Percentiles rank a stretch among this genome's conserved stretches.
phyloP scores from a whole-genome alignment of 2,329 filamentous ascomycete species.

The Capronia epimyces region DNA sequence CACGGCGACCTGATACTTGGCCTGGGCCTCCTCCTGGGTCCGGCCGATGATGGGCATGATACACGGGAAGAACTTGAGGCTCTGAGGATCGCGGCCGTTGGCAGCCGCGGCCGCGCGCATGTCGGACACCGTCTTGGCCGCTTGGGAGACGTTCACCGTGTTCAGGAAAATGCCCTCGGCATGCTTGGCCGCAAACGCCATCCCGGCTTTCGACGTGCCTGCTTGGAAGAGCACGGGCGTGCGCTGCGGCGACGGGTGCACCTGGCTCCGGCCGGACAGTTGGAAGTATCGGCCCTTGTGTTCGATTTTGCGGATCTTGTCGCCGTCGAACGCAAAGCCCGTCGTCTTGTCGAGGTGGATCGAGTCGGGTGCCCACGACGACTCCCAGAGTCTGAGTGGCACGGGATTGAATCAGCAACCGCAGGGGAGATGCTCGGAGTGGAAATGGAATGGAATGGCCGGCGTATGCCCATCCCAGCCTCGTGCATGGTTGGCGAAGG shows the following conservation, averaged over 20 bases:
- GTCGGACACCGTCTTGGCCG: constrained; percentile 39
- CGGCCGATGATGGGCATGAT: constrained; percentile 46
- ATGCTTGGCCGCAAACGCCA: constrained; percentile 42
- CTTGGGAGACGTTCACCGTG: constrained; percentile 40
- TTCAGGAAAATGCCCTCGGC: constrained; percentile 45
- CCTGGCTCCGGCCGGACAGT: constrained; percentile 40
- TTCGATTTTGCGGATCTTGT: constrained; percentile 58
- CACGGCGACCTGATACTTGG: constrained; percentile 47
- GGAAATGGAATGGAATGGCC: too few species aligned
- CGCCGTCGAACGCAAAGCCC: constrained; percentile 45
- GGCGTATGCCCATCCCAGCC: too few species aligned
- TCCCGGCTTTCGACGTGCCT: constrained; percentile 43
- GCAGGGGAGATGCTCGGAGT: too few species aligned
- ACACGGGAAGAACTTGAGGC: constrained; percentile 51
- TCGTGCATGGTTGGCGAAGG: too few species aligned
- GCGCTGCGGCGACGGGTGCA: constrained; percentile 43
- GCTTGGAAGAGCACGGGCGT: constrained; percentile 47
- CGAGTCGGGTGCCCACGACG: constrained; percentile 36
- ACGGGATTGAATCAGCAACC: neutral
- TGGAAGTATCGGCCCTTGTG: constrained; percentile 47
- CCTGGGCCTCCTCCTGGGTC: constrained; percentile 49
- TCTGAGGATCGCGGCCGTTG: constrained; percentile 50
- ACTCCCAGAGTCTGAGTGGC: constrained; percentile 31
- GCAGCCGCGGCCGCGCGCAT: constrained; percentile 39
- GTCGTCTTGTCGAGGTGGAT: constrained; percentile 54